Percentiles rank a stretch among this genome's conserved stretches.
phyloP scores from a whole-genome alignment of 73 alveolate genomes.

The Breviolum minutum region DNA sequence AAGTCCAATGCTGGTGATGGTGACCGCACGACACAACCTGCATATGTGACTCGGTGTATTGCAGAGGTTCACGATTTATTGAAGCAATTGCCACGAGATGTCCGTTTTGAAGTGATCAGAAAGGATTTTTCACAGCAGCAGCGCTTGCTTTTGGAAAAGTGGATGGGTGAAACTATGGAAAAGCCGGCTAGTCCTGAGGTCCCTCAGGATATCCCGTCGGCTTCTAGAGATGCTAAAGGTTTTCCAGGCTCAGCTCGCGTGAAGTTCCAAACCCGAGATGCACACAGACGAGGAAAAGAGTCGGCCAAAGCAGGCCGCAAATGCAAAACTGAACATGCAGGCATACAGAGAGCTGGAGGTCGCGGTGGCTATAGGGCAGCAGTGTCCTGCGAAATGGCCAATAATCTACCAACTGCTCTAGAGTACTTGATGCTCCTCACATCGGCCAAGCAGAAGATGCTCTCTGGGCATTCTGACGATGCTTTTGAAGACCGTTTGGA shows the following conservation, averaged over 20 bases:
- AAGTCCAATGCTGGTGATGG: too few relatives aligned
- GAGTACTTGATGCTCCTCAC: neutral
- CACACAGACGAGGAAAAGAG: too few relatives aligned
- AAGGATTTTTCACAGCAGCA: slow-evolving; percentile 1
- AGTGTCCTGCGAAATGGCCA: neutral
- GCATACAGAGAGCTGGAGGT: neutral
- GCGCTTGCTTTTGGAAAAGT: slow-evolving; percentile 12
- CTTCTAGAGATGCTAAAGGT: too few relatives aligned
- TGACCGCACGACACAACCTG: too few relatives aligned
- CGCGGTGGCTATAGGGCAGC: neutral
- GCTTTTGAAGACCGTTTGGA: neutral
- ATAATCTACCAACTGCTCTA: neutral
- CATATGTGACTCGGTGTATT: neutral
- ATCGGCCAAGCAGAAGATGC: neutral
- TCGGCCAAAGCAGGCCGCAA: too few relatives aligned
- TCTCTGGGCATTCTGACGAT: neutral
- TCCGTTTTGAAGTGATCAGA: neutral
- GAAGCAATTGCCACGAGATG: slow-evolving; percentile 22
- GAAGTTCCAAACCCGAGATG: too few relatives aligned
- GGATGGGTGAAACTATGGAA: neutral
- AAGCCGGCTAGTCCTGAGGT: neutral
- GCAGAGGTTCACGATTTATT: neutral
- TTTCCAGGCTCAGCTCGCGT: too few relatives aligned
- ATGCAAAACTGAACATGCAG: neutral
- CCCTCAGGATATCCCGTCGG: neutral